phyloP scores from a whole-genome alignment of 2,329 filamentous ascomycete species.

The Cladophialophora immunda region DNA sequence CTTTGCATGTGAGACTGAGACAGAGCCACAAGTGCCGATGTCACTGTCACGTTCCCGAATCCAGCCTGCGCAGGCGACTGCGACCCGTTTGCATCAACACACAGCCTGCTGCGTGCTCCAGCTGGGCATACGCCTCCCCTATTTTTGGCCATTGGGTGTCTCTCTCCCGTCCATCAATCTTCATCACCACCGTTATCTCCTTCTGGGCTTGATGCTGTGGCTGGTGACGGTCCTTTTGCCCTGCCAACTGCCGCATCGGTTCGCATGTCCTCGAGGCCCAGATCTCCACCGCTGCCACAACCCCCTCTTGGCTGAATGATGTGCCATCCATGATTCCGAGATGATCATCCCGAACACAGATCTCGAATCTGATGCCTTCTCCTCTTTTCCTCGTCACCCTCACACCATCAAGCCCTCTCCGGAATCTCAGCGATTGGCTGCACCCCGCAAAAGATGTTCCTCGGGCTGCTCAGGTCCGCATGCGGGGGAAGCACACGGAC shows the following conservation, averaged over 20 bases:
- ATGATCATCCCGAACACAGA: neutral
- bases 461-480: slow-evolving; percentile 18
- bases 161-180: neutral
- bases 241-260: neutral
- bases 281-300: slow-evolving; percentile 4
- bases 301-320: neutral
- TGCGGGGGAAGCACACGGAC: slow-evolving; percentile 11
- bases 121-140: neutral
- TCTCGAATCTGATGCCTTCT: slow-evolving; percentile 12
- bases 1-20: slow-evolving; percentile 1
- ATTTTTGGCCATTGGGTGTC: slow-evolving; percentile 22
- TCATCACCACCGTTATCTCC: neutral
- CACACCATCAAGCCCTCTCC: slow-evolving; percentile 1
- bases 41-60: slow-evolving; percentile 5
- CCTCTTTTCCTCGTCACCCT: slow-evolving; percentile 3
- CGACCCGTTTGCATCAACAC: neutral
- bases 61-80: neutral
- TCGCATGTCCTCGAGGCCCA: neutral
- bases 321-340: slow-evolving; percentile 14
- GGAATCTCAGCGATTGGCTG: slow-evolving; percentile 14
- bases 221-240: neutral
- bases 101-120: neutral
- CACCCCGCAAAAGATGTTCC: slow-evolving; percentile 19
- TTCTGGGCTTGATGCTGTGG: neutral
- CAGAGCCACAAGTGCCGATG: neutral